These are phyloP conservation scores for Lumnitzera littorea DNA, from an alignment of 345 rosid genomes.

Conservation along the genomic window DNA sequence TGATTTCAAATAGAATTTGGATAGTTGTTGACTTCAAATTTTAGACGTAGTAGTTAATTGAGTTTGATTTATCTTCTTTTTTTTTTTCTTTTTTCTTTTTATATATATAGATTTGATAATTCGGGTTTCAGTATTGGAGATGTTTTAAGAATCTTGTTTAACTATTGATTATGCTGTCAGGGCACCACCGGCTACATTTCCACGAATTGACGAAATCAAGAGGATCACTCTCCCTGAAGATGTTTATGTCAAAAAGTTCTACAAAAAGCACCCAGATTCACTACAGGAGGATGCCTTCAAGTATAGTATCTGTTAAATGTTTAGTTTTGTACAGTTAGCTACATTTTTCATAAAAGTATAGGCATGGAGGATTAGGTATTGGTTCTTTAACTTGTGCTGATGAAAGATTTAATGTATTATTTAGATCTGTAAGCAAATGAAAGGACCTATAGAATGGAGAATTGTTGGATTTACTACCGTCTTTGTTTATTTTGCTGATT, in stretches of 20 bases:
- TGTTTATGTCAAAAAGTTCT: slow-evolving; percentile 60
- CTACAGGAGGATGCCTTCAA: slow-evolving; percentile 53
- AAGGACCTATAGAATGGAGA: no score
- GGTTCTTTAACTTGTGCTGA: background rate
- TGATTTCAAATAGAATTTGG: no score
- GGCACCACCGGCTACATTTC: slow-evolving; percentile 75
- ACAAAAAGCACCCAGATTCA: slow-evolving; percentile 46
- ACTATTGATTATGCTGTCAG: slow-evolving; percentile 19
- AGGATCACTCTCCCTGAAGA: slow-evolving; percentile 78
- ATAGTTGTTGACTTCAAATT: no score
- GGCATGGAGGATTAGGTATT: slow-evolving; percentile 3
- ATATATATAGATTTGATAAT: no score
- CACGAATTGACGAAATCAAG: slow-evolving; percentile 54
- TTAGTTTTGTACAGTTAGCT: background rate
- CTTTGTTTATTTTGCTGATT: no score
- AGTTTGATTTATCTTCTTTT: no score
- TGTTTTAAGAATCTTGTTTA: background rate
- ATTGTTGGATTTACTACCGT: no score
- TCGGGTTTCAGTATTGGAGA: no score
- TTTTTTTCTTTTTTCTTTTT: no score
- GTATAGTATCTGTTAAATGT: slow-evolving; percentile 26
- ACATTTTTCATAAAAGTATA: background rate
- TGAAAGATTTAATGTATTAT: no score
- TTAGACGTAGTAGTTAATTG: no score
- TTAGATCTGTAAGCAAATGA: no score